A percentile compares a stretch with the other conserved stretches of the same genome.
Evolutionary conservation across 2,329 filamentous ascomycete species (phyloP).

Genomic region (Atkinsonella hypoxylon): DNA sequence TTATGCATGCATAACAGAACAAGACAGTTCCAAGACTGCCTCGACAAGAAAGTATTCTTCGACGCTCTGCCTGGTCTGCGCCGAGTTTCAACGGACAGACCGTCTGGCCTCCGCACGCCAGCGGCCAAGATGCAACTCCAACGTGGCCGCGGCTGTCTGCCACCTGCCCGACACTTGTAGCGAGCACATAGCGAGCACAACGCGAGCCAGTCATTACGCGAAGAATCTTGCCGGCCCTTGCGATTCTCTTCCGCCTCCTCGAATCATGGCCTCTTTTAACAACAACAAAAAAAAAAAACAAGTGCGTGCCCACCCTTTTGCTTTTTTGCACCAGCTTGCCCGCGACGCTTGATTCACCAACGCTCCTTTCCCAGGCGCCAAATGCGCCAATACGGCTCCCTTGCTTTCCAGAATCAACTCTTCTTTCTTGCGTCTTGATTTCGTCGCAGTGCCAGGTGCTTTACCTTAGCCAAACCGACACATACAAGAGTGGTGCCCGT

Average conservation of each 20-base stretch:
- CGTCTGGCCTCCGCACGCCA: too few relatives aligned
- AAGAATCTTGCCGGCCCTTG: background rate
- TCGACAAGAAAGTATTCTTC: too few relatives aligned
- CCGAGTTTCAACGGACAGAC: background rate
- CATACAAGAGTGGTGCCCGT: background rate
- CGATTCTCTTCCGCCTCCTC: background rate
- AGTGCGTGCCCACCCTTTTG: too few relatives aligned
- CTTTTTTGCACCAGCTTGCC: background rate
- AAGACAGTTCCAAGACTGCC: too few relatives aligned
- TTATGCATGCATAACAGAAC: too few relatives aligned
- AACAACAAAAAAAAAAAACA: too few relatives aligned
- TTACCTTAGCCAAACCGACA: background rate
- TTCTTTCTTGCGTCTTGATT: background rate
- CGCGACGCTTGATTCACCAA: background rate
- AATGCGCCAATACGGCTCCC: background rate
- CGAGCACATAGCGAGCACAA: background rate
- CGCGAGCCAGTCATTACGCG: background rate
- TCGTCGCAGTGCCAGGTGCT: background rate
- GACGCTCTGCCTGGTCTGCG: too few relatives aligned
- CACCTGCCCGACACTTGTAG: constrained; percentile 5
- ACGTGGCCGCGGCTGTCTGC: background rate
- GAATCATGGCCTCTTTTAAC: background rate
- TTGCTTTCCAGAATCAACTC: background rate
- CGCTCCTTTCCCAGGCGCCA: background rate
- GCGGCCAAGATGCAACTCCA: background rate